Percentiles rank a stretch among this genome's conserved stretches.
phyloP scores from a whole-genome alignment of 2,329 filamentous ascomycete species.

The Bertia moriformis region DNA sequence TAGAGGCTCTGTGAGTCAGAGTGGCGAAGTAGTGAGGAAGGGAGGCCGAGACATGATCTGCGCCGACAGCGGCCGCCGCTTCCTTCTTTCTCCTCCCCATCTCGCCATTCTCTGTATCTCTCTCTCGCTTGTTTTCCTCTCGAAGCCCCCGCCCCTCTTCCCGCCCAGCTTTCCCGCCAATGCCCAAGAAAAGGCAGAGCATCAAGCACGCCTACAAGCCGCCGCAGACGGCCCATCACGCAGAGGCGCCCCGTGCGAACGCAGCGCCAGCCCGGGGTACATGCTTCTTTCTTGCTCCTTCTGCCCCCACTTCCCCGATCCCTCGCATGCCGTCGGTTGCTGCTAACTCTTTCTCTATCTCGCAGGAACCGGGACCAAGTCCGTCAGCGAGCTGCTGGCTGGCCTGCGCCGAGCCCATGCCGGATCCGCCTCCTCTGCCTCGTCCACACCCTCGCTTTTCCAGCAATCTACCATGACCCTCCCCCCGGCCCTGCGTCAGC shows the following conservation, averaged over 20 bases:
- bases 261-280: not conserved
- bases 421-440: not conserved
- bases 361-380: not conserved
- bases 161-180: not conserved
- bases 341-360: too few relatives aligned
- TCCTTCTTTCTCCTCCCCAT: too few relatives aligned
- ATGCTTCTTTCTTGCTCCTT: not conserved
- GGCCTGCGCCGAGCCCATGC: not conserved
- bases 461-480: too few relatives aligned
- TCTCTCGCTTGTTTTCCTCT: too few relatives aligned
- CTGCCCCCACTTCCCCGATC: not conserved
- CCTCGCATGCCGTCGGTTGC: not conserved
- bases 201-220: not conserved
- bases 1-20: too few relatives aligned
- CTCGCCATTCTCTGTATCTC: too few relatives aligned
- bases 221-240: not conserved
- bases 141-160: too few relatives aligned
- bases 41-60: too few relatives aligned
- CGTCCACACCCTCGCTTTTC: not conserved
- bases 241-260: too few relatives aligned
- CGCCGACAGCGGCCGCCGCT: too few relatives aligned
- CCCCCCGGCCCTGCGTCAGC: slow-evolving; percentile 40
- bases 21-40: too few relatives aligned
- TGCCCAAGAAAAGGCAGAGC: not conserved
- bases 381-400: not conserved